Evolutionary conservation across 345 rosid species (phyloP), one percentile per base, ranked within the genome.

Genomic region (Hevea brasiliensis): DNA sequence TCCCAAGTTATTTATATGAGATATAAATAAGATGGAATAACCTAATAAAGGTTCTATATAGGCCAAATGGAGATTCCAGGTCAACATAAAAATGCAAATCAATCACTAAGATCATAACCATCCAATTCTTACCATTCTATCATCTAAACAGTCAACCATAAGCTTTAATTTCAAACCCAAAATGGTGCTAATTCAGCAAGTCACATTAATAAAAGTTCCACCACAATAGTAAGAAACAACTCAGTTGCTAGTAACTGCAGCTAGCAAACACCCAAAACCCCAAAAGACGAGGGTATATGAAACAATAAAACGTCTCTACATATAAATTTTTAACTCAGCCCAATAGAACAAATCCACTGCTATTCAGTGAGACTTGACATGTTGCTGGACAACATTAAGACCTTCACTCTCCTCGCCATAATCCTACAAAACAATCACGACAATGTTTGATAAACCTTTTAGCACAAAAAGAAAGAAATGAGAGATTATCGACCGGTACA

Each of bases 401-500:
- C 77, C 77, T 32, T 74, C 77, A 27, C 71, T 74, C 42, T 67
- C 64, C 77, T 74, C 77, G 0, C 71, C 77, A 1, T 65, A 74
- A 74, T 74, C 77, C 77, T 66, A 65, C 57, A 74, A 23, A 27
- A 20, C 4, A 17, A 15, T 26, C 48, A 41, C 5, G n/a, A 50
- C n/a, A 50, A 50, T 1, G n/a, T 15, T 3, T 4, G 55, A 17
- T 17, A 11, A 23, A 64, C 24, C 1, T 3, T 42, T 8, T 37
- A 9, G 6, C n/a, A 20, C n/a, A 50, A 50, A 5, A 15, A 50
- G 55, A 50, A 15, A 13, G 42, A 51, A 53, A 67, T 2, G 4
- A 59, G 41, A 61, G 17, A n/a, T n/a, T n/a, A n/a, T n/a, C n/a
- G 37, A 4, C 37, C 37, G 4, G 37, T 32, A 32, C 2, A 32